Evolutionary conservation across 2,329 filamentous ascomycete genomes (phyloP).

Genomic region (Trichoderma semiorbis): DNA sequence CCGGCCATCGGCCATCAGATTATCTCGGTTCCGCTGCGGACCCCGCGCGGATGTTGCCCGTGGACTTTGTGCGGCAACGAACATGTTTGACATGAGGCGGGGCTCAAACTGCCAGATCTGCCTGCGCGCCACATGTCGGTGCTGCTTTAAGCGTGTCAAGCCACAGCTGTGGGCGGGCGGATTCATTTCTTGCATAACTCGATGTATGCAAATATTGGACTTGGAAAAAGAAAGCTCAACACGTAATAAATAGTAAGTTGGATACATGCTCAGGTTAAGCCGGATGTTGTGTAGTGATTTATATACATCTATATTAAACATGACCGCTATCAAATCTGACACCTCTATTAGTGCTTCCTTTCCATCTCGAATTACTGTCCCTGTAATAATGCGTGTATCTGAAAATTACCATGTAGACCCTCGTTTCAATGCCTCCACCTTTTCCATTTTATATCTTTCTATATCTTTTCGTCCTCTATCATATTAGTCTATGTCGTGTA

Average conservation of each 20-base stretch:
- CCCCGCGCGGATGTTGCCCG: not conserved
- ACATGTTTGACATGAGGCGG: not conserved
- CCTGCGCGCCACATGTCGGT: not conserved
- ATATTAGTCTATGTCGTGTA: not conserved
- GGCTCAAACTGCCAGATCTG: not conserved
- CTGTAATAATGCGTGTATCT: not conserved
- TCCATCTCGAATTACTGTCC: not conserved
- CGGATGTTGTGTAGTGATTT: not conserved
- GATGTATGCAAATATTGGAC: not conserved
- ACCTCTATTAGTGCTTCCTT: not conserved
- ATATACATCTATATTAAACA: not conserved
- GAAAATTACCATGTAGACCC: not conserved
- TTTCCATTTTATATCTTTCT: not conserved
- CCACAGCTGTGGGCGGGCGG: not conserved
- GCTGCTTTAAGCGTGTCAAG: slow-evolving; percentile 7
- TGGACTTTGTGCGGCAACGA: not conserved
- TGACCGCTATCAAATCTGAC: not conserved
- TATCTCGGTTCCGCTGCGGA: not conserved
- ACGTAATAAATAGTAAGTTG: not conserved
- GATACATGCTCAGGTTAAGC: not conserved
- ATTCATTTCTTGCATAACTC: not conserved
- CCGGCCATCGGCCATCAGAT: not conserved
- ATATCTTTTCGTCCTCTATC: not conserved
- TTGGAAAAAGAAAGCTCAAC: not conserved
- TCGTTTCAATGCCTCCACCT: not conserved